These are phyloP conservation scores for Glebionis coronaria DNA, from an alignment of 129 eudicot genomes.

Conservation along the genomic window DNA sequence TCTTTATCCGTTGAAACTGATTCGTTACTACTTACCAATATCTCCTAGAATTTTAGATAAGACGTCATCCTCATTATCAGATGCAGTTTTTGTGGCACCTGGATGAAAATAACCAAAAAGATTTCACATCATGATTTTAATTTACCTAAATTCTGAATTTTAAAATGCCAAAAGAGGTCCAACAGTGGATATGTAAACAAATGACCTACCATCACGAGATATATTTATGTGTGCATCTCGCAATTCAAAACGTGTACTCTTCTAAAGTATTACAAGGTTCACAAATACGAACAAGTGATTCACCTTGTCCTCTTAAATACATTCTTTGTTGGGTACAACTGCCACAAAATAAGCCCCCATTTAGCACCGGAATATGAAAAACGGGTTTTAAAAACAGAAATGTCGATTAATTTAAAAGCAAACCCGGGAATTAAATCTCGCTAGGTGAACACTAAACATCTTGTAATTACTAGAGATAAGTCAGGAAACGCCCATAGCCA, in stretches of 20 bases:
- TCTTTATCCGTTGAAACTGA: slow-evolving; percentile 31
- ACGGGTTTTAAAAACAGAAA: no score
- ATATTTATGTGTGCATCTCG: slow-evolving; percentile 76
- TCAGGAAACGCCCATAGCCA: no score
- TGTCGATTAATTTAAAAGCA: no score
- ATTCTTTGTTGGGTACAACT: slow-evolving; percentile 75
- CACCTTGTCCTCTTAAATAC: slow-evolving; percentile 94
- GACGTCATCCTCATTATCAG: slow-evolving; percentile 61
- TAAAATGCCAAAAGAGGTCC: not conserved
- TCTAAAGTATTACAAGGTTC: slow-evolving; percentile 93
- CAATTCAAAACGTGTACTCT: slow-evolving; percentile 85
- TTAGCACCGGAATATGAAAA: no score
- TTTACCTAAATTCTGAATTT: not conserved
- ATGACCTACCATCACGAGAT: slow-evolving; percentile 57
- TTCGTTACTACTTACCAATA: slow-evolving; percentile 31
- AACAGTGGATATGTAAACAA: not conserved
- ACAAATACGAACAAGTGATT: slow-evolving; percentile 87
- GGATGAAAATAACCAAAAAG: no score
- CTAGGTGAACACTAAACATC: no score
- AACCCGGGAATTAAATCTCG: no score
- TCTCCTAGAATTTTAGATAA: slow-evolving; percentile 38
- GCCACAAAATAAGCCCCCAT: slow-evolving; percentile 84
- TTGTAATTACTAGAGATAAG: no score
- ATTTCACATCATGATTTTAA: no score
- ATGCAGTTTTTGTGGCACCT: slow-evolving; percentile 55